Evolutionary conservation across 108 stramenopile genomes (phyloP).

Genomic region (Pseudonitzschia delicatissima): DNA sequence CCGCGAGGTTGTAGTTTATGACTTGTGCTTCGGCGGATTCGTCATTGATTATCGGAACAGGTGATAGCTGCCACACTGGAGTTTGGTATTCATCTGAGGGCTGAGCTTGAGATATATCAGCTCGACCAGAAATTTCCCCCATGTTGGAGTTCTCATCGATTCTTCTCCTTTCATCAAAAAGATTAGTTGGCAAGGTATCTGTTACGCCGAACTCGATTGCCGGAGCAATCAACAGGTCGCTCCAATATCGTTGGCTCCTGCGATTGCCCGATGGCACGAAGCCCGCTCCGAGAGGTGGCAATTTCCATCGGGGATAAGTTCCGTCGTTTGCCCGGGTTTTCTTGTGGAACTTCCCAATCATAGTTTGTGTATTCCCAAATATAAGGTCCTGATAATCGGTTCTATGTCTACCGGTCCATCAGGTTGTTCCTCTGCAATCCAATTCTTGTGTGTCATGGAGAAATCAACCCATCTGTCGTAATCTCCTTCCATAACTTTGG

Average conservation of each 20-base stretch:
- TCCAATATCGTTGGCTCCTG: too few relatives aligned
- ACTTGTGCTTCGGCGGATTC: background rate
- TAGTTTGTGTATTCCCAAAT: conserved; percentile 4
- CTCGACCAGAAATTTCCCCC: background rate
- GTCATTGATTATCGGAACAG: background rate
- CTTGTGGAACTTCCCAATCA: too few relatives aligned
- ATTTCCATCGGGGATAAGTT: too few relatives aligned
- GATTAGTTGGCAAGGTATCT: too few relatives aligned
- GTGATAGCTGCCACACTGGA: background rate
- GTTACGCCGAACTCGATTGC: background rate
- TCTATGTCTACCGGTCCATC: background rate
- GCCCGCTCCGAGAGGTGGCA: too few relatives aligned
- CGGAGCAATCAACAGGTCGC: background rate
- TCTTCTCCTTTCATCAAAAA: background rate
- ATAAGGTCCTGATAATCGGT: background rate
- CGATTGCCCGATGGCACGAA: too few relatives aligned
- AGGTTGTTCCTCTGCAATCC: background rate
- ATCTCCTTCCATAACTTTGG: background rate
- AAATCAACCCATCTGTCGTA: background rate
- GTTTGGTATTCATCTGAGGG: background rate
- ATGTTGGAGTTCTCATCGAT: background rate
- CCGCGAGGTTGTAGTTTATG: conserved; percentile 15
- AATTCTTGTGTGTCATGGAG: background rate
- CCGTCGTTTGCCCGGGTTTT: too few relatives aligned
- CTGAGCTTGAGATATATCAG: background rate